These are phyloP conservation scores for Tuber melanosporum DNA, from an alignment of 495 filamentous ascomycete species.

Conservation along the genomic window DNA sequence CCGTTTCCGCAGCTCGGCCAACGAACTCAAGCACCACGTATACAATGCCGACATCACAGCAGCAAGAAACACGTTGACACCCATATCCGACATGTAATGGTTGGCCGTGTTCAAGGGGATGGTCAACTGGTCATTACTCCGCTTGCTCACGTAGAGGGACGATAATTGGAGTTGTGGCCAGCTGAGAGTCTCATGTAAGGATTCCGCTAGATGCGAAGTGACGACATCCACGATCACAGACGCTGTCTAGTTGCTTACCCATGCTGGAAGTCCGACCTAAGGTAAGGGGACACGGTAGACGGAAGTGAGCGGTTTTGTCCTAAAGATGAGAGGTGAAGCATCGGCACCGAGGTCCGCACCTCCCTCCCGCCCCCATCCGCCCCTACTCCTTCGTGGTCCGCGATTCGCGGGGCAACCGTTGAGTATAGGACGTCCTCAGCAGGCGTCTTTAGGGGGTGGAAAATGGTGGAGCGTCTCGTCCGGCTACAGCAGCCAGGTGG, in stretches of 20 bases:
- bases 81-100: conserved; percentile 64
- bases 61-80: too few relatives aligned
- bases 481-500: too few relatives aligned
- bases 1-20: too few relatives aligned
- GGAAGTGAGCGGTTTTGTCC: conserved; percentile 59
- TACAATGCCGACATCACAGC: too few relatives aligned
- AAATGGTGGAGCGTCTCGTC: conserved; percentile 30
- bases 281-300: conserved; percentile 58
- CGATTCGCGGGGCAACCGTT: too few relatives aligned
- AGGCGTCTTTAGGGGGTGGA: too few relatives aligned
- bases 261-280: conserved; percentile 32
- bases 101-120: conserved; percentile 66
- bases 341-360: conserved; percentile 42
- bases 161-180: too few relatives aligned
- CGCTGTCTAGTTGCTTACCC: conserved; percentile 30
- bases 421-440: too few relatives aligned
- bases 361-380: conserved; percentile 31
- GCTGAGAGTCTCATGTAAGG: conserved; percentile 54
- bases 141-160: too few relatives aligned
- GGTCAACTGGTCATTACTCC: conserved; percentile 49
- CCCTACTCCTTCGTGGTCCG: conserved; percentile 9
- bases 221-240: conserved; percentile 63
- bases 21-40: too few relatives aligned
- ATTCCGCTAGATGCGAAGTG: conserved; percentile 61
- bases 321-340: conserved; percentile 41